Percentiles rank a stretch among this genome's conserved stretches.
Conservation (phyloP, 108 stramenopile species). For the Nitzschia sp. region DNA sequence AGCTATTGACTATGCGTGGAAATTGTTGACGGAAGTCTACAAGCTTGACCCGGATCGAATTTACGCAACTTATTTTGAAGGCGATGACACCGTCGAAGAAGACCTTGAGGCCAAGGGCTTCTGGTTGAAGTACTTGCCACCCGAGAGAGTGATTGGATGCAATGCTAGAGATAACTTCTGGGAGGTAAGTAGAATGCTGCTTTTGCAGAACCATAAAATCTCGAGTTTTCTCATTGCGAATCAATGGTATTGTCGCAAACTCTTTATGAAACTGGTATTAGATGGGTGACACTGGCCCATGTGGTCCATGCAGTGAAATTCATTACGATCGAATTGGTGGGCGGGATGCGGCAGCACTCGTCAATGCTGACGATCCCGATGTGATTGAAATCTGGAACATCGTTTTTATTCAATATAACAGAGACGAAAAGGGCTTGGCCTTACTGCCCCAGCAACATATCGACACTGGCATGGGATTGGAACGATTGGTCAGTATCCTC, state of each 20-base stretch:
- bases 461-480: constrained; percentile 99
- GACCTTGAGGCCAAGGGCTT: constrained; percentile 88
- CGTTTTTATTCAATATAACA: constrained; percentile 98
- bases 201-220: background rate
- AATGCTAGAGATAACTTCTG: constrained; percentile 96
- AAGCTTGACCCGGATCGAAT: constrained; percentile 77
- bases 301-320: constrained; percentile 97
- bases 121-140: constrained; percentile 76
- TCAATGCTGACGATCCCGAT: constrained; percentile 94
- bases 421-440: constrained; percentile 63
- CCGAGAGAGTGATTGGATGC: constrained; percentile 85
- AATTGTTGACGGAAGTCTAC: constrained; percentile 90
- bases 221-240: background rate
- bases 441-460: constrained; percentile 91
- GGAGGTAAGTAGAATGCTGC: constrained; percentile 70
- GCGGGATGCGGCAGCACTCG: constrained; percentile 88
- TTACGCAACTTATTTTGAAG: constrained; percentile 98
- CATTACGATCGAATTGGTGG: constrained; percentile 96
- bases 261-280: constrained; percentile 5
- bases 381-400: constrained; percentile 98
- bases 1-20: constrained; percentile 95
- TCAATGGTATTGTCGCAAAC: background rate
- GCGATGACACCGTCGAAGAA: constrained; percentile 79
- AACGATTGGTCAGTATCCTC: constrained; percentile 90
- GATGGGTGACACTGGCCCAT: constrained; percentile 97